Base-by-base conservation (phyloP, 1,284 basidiomycete genomes). In the Meira nashicola region DNA sequence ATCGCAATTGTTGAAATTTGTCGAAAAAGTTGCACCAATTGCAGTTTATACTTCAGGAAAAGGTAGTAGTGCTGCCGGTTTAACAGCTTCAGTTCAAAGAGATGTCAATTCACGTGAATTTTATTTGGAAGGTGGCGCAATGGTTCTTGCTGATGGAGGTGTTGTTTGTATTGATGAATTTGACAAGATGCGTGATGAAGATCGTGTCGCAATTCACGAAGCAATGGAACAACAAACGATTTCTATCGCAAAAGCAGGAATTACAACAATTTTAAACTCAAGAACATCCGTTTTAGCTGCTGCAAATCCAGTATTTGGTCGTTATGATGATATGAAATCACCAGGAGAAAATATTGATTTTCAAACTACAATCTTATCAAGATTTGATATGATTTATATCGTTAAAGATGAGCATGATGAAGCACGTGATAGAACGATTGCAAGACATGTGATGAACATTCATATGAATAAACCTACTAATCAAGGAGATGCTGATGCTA, bases 191-290 rank as follows among this genome's bases (percentile, higher is more conserved):
- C 84, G 94, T 33, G 95, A 98, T 76, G 94, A 97, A 79, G 95
- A 98, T 77, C 87, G 95, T 61, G 95, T 98, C 1, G 95, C 95
- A 0, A 98, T 98, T 63, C 95, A 98, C 81, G 95, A 98, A 81
- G 95, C 94, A 15, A 99, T 99, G 94, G 94, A 99, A 76, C 94
- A 99, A 78, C 94, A 99, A 79, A 99, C 94, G 0, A 98, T 99
- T 70, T 98, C 95, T 1, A 97, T 99, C 68, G 94, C 94, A 39
- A 99, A 99, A 80, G 95, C 95, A 2, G 95, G 95, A 67, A 99
- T 99, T 67, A 98, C 95, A 0, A 99, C 95, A 0, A 92, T 97
- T 23, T 83, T 99, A 41, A 98, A 98, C 80, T 94, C 92, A 1
- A 83, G 95, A 50, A 97, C 95, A 0, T 92, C 90, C 63, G 94